Evolutionary conservation across 1,139 yeast genomes (phyloP).

Genomic region (Hyphopichia fennica): DNA sequence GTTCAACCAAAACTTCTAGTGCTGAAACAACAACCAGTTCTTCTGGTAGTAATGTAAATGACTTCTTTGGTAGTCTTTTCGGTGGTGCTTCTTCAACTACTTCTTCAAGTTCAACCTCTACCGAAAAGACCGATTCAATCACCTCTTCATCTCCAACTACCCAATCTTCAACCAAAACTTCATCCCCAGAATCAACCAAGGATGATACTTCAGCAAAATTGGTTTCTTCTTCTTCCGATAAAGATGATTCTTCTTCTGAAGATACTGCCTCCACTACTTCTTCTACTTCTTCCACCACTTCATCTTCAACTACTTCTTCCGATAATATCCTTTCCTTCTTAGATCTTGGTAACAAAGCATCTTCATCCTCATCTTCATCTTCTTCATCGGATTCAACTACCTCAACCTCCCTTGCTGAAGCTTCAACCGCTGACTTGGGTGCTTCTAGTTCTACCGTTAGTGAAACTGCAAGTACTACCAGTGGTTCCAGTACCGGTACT

Average conservation of each 20-base stretch:
- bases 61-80: conserved; percentile 1
- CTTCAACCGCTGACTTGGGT: neutral
- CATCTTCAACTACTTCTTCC: conserved; percentile 2
- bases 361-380: conserved; percentile 3
- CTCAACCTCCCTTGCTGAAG: neutral
- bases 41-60: neutral
- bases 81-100: conserved; percentile 6
- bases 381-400: conserved; percentile 4
- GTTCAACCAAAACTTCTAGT: neutral
- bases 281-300: conserved; percentile 1
- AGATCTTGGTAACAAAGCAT: neutral
- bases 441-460: conserved; percentile 2
- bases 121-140: too few species aligned
- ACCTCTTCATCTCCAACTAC: neutral
- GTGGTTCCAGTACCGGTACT: conserved; percentile 2
- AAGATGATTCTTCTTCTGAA: neutral
- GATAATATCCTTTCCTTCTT: neutral
- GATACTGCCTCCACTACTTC: neutral
- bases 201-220: neutral
- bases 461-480: conserved; percentile 3
- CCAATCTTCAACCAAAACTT: neutral
- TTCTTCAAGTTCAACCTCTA: too few species aligned
- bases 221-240: neutral
- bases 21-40: neutral
- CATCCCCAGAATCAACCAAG: neutral